phyloP scores from a whole-genome alignment of 1,139 yeast genomes.

The Blastobotrys elegans region DNA sequence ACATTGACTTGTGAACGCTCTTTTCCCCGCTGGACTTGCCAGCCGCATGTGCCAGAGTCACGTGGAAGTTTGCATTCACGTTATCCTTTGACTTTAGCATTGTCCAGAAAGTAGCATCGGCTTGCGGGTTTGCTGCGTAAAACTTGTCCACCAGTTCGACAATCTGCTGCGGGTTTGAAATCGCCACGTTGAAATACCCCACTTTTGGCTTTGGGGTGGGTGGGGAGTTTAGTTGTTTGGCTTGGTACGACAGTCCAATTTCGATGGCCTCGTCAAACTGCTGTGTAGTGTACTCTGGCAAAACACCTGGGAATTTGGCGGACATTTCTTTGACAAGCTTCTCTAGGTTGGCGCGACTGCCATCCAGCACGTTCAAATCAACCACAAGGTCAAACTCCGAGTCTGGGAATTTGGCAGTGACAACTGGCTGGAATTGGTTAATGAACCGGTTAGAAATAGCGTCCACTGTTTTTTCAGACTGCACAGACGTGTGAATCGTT shows the following conservation, averaged over 20 bases:
- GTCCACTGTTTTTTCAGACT: conserved; percentile 45
- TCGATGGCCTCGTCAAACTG: conserved; percentile 28
- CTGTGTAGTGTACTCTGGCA: conserved; percentile 40
- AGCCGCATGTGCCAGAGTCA: conserved; percentile 63
- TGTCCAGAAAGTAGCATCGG: conserved; percentile 24
- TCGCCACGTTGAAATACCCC: conserved; percentile 20
- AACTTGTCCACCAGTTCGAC: conserved; percentile 20
- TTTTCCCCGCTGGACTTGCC: conserved; percentile 23
- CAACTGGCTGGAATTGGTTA: conserved; percentile 59
- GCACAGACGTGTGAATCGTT: conserved; percentile 52
- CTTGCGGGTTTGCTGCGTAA: conserved; percentile 19
- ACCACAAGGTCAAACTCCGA: conserved; percentile 59
- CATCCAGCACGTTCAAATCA: conserved; percentile 44
- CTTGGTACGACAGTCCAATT: conserved; percentile 27
- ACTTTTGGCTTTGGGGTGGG: conserved; percentile 7
- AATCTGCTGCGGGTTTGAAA: conserved; percentile 7
- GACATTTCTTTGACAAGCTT: conserved; percentile 40
- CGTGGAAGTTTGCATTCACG: conserved; percentile 57
- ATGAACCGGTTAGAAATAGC: conserved; percentile 73
- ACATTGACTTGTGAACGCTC: conserved; percentile 34
- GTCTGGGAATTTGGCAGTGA: conserved; percentile 52
- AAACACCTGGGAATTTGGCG: conserved; percentile 44
- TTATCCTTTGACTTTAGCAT: conserved; percentile 39
- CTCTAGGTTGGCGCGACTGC: conserved; percentile 52
- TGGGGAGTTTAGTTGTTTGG: conserved; percentile 20